Evolutionary conservation across 306 rosid genomes (phyloP), one percentile per base, ranked within the genome.

Genomic region (Vachellia pachyceras): DNA sequence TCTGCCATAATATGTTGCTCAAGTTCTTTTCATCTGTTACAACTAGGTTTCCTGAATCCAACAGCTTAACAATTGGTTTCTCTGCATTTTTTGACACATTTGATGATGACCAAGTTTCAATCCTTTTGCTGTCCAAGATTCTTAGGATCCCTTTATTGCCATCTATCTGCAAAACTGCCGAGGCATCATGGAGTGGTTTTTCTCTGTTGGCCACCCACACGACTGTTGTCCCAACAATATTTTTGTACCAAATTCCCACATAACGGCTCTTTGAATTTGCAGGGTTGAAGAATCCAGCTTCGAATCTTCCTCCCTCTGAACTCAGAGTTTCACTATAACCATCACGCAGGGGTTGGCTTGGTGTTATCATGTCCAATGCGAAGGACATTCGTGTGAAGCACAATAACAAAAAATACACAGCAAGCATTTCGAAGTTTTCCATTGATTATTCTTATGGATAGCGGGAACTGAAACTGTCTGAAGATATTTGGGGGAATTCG

Each of bases 11-110:
- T 13, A 25, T 10, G 13, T 10, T 35, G 4, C 69, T 33, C 45
- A 35, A 17, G 23, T 37, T 68, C 9, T 41, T 72, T 4, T 63
- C 64, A 13, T 83, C 75, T 37, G 44, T 85, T 78, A 81, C 42
- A 3, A 85, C 80, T 29, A 85, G 66, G 29, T 85, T 85, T 77
- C 88, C 85, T 4, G 82, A 17, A n/a, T 85, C 80, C 18, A 85
- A 47, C 1, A 85, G 80, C 45, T 85, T 80, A 18, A 64, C 77
- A 65, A 68, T 6, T 7, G 81, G 87, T 0, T 84, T 79, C 29
- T n/a, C 42, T 47, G 78, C 47, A 41, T 12, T 33, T 46, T 23
- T 63, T 22, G 78, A 80, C 6, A 22, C 68, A 46, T 39, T 63
- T n/a, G n/a, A n/a, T 0, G 79, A 83, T 6, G 22, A 61, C 80